A percentile compares a stretch with the other conserved stretches of the same genome.
Conservation (phyloP, 768 basidiomycete species). For the Rhodocollybia butyracea region DNA sequence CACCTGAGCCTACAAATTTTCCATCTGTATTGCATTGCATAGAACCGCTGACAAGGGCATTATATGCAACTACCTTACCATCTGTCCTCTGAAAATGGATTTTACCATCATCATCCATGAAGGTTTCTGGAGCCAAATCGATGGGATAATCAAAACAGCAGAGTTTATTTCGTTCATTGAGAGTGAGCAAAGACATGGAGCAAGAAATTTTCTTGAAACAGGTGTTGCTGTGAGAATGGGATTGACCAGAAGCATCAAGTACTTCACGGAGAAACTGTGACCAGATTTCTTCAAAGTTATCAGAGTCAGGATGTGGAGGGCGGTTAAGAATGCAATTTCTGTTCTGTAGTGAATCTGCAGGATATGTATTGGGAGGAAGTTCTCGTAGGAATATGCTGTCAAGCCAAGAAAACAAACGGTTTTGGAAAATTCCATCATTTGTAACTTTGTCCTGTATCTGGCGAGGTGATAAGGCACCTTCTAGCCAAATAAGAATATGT, state of each 20-base stretch:
- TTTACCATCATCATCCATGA: constrained; percentile 1
- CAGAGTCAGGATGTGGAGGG: constrained; percentile 6
- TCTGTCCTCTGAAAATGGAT: neutral
- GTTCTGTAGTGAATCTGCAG: neutral
- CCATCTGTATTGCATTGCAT: constrained; percentile 7
- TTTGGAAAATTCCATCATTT: constrained; percentile 1
- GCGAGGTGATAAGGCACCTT: constrained; percentile 11
- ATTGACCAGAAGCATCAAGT: neutral
- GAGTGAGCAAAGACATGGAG: too few relatives aligned
- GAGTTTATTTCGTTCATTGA: constrained; percentile 12
- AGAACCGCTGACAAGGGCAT: neutral
- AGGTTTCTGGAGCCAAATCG: neutral
- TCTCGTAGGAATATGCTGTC: constrained; percentile 1
- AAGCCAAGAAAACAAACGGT: neutral
- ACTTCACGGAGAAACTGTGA: constrained; percentile 1
- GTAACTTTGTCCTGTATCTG: constrained; percentile 8
- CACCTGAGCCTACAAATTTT: constrained; percentile 5
- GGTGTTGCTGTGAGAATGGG: neutral
- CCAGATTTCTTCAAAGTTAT: neutral
- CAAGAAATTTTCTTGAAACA: neutral
- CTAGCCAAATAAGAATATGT: constrained; percentile 23
- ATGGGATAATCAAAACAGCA: constrained; percentile 2
- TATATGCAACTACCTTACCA: neutral
- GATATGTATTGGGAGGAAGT: constrained; percentile 2
- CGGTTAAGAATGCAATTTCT: neutral